phyloP scores from a whole-genome alignment of 1,139 yeast species.

The Geotrichum macrosporum region DNA sequence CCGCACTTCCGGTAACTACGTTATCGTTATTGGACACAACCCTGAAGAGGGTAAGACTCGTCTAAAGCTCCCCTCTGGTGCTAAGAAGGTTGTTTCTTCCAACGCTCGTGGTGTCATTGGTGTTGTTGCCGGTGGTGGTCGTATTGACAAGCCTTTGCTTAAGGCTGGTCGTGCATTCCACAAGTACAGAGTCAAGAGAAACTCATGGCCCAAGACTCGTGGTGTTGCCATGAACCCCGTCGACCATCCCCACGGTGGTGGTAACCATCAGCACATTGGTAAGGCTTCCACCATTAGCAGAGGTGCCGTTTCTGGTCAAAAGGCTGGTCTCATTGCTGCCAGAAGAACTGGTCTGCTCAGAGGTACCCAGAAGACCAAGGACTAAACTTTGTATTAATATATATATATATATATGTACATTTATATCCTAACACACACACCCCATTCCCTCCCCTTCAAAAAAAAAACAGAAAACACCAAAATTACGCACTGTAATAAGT shows the following conservation, averaged over 20 bases:
- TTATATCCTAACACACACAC: background rate
- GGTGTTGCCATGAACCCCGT: constrained; percentile 99
- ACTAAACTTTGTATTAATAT: constrained; percentile 38
- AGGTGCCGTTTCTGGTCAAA: constrained; percentile 99
- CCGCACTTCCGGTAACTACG: constrained; percentile 99
- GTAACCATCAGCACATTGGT: constrained; percentile 99
- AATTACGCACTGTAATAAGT: too few species aligned
- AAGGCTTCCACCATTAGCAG: constrained; percentile 99
- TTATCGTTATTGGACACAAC: constrained; percentile 98
- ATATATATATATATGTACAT: constrained; percentile 17
- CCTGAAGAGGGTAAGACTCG: constrained; percentile 98
- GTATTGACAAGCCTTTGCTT: constrained; percentile 98
- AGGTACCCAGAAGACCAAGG: constrained; percentile 99
- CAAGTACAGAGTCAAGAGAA: constrained; percentile 98
- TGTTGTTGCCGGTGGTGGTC: constrained; percentile 99
- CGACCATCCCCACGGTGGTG: constrained; percentile 99
- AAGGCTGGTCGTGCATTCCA: constrained; percentile 99
- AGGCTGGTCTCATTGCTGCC: constrained; percentile 99
- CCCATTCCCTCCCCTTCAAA: background rate
- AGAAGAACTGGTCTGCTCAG: constrained; percentile 99
- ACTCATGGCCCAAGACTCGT: constrained; percentile 99
- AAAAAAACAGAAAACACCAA: too few species aligned
- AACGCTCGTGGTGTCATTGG: constrained; percentile 99
- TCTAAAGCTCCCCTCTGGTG: constrained; percentile 98
- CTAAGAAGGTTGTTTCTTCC: constrained; percentile 92